A percentile compares a stretch with the other conserved stretches of the same genome.
Conservation (phyloP, 2,329 filamentous ascomycete genomes). For the Aspergillus ochraceus region DNA sequence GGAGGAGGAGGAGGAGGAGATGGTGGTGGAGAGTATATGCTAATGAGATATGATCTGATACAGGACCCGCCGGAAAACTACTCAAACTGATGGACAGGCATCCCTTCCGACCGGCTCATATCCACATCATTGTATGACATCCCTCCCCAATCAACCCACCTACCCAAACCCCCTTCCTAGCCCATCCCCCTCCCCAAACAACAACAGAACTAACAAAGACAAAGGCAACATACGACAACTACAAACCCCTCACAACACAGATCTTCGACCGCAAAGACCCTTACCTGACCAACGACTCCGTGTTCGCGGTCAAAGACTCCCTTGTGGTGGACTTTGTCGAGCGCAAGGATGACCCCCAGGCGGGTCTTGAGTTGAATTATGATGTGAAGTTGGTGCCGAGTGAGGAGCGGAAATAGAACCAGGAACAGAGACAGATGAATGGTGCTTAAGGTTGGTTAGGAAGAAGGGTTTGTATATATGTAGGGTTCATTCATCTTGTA, state of each 20-base stretch:
- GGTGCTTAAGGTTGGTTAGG: background rate
- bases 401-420: background rate
- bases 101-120: slow-evolving; percentile 63
- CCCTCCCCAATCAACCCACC: slow-evolving; percentile 5
- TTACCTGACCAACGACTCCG: slow-evolving; percentile 60
- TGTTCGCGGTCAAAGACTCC: slow-evolving; percentile 61
- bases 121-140: slow-evolving; percentile 57
- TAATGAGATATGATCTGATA: background rate
- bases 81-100: slow-evolving; percentile 61
- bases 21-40: too few species aligned
- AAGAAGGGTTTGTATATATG: background rate
- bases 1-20: too few species aligned
- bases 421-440: background rate
- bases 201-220: background rate
- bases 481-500: background rate
- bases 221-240: slow-evolving; percentile 57
- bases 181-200: background rate
- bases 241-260: slow-evolving; percentile 72
- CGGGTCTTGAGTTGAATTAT: slow-evolving; percentile 55
- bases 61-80: slow-evolving; percentile 59
- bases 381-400: slow-evolving; percentile 48
- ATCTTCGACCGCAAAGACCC: slow-evolving; percentile 70
- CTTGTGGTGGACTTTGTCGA: slow-evolving; percentile 59
- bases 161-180: too few species aligned
- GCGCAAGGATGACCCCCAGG: slow-evolving; percentile 52